These are phyloP conservation scores for Monsonia emarginata DNA, from an alignment of 441 rosid genomes.

Conservation along the genomic window DNA sequence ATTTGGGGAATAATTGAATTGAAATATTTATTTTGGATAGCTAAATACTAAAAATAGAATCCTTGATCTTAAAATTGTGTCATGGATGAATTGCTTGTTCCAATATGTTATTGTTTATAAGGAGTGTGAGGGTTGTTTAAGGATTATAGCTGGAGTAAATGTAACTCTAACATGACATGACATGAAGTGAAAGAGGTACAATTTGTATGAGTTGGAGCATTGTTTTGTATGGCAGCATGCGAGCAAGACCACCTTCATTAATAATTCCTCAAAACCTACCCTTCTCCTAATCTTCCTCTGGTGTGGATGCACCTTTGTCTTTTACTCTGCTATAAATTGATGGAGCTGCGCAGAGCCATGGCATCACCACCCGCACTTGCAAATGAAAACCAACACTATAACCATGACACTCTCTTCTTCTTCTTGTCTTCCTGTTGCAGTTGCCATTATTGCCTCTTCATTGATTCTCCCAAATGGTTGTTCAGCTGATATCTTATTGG, in stretches of 20 bases:
- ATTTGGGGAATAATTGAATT: too few species aligned
- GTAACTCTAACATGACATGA: background rate
- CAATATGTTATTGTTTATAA: too few species aligned
- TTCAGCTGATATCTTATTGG: background rate
- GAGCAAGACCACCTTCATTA: background rate
- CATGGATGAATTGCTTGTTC: too few species aligned
- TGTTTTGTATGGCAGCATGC: background rate
- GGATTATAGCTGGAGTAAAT: background rate
- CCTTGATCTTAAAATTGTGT: too few species aligned
- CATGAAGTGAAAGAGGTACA: background rate
- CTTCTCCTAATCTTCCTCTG: slow-evolving; percentile 1
- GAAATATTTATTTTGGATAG: too few species aligned
- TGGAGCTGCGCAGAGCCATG: too few species aligned
- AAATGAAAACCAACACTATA: background rate
- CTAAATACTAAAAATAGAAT: too few species aligned
- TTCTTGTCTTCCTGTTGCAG: background rate
- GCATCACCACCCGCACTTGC: background rate
- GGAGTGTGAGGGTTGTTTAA: too few species aligned
- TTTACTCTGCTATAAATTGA: background rate
- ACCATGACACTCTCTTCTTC: slow-evolving; percentile 3
- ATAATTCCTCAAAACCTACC: background rate
- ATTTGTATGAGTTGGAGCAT: background rate
- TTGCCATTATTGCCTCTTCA: background rate
- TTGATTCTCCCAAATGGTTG: background rate
- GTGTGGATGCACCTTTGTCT: too few species aligned